These are phyloP conservation scores for Thraustotheca clavata DNA, from an alignment of 352 stramenopile genomes.

Conservation along the genomic window DNA sequence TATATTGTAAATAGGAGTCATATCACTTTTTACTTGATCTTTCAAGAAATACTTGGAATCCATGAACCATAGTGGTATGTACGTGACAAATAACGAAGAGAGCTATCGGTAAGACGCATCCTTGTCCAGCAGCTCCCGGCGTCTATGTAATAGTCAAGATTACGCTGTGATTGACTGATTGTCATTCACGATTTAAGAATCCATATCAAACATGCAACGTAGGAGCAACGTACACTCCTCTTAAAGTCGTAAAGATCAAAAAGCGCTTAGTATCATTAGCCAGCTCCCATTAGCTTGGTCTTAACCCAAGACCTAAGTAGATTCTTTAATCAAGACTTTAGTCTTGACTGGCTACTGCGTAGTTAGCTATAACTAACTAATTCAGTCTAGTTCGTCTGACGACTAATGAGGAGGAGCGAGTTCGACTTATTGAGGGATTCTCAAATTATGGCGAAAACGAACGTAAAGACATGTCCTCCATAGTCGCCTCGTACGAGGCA, in stretches of 20 bases:
- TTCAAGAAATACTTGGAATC: no score
- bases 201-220: slow-evolving; percentile 76
- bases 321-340: neutral
- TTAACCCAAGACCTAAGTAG: neutral
- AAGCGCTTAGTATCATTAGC: slow-evolving; percentile 42
- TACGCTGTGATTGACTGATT: no score
- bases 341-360: neutral
- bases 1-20: no score
- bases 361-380: slow-evolving; percentile 47
- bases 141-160: slow-evolving; percentile 32
- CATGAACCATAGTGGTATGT: no score
- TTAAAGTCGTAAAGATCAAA: slow-evolving; percentile 59
- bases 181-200: slow-evolving; percentile 40
- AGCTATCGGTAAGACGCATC: slow-evolving; percentile 56
- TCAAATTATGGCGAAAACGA: no score
- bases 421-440: no score
- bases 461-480: no score
- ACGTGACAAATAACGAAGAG: slow-evolving; percentile 79
- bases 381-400: no score
- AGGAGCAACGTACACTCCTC: slow-evolving; percentile 52
- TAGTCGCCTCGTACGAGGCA: no score
- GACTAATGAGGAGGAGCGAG: no score
- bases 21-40: no score
- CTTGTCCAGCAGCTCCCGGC: slow-evolving; percentile 59
- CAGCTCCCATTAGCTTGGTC: slow-evolving; percentile 10